Conservation (phyloP, 331 rosid species). For the Saraca asoca region DNA sequence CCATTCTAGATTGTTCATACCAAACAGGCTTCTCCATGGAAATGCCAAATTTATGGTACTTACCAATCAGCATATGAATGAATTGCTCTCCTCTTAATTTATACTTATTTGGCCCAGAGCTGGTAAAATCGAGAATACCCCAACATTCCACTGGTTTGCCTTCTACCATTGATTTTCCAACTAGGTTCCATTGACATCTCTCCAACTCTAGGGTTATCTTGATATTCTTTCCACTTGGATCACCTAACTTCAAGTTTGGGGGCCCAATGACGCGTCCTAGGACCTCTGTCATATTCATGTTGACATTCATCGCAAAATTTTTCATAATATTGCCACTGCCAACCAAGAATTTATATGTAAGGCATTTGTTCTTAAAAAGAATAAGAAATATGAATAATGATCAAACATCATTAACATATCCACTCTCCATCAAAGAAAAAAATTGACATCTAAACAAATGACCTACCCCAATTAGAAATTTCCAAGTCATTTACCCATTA, state of each 20-base stretch:
- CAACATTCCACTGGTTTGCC: constrained; percentile 59
- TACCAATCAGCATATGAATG: constrained; percentile 44
- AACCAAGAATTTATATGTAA: too few relatives aligned
- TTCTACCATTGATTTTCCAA: constrained; percentile 58
- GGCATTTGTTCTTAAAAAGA: too few relatives aligned
- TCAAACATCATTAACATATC: too few relatives aligned
- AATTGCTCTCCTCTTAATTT: constrained; percentile 40
- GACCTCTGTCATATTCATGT: constrained; percentile 54
- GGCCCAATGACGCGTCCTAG: constrained; percentile 66
- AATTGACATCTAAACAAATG: too few relatives aligned
- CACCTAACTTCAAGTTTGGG: constrained; percentile 62
- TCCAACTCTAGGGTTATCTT: constrained; percentile 51
- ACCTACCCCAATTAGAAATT: too few relatives aligned
- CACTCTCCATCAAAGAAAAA: too few relatives aligned
- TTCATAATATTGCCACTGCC: constrained; percentile 57
- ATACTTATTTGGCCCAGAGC: background rate
- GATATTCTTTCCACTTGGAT: constrained; percentile 45
- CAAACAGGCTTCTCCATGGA: constrained; percentile 57
- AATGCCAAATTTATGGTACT: constrained; percentile 60
- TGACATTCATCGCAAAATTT: constrained; percentile 66
- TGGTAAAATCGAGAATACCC: constrained; percentile 69
- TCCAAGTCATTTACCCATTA: too few relatives aligned
- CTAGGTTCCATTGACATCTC: constrained; percentile 73
- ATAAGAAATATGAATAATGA: too few relatives aligned
- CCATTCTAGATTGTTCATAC: constrained; percentile 52